phyloP scores from a whole-genome alignment of 2,329 filamentous ascomycete genomes.

The Pezicula radicicola region DNA sequence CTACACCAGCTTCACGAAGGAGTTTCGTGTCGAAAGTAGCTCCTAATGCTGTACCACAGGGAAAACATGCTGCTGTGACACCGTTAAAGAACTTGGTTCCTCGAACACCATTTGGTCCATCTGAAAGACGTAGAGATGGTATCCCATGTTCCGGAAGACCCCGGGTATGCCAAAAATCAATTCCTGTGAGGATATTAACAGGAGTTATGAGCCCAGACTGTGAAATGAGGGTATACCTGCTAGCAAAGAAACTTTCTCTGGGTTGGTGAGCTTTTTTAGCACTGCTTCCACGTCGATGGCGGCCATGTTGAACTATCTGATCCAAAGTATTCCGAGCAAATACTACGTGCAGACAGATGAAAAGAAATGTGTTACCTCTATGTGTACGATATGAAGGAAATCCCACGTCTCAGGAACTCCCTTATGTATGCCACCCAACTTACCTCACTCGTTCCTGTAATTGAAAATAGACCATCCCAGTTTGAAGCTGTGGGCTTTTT shows the following conservation, averaged over 20 bases:
- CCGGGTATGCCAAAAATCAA: constrained; percentile 31
- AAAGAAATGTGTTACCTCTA: no score
- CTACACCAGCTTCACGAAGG: constrained; percentile 58
- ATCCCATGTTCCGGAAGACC: constrained; percentile 26
- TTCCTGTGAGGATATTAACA: constrained; percentile 11
- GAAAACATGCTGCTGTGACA: constrained; percentile 43
- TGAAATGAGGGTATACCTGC: constrained; percentile 32
- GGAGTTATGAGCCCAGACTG: not conserved
- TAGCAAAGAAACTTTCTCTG: constrained; percentile 49
- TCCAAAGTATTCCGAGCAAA: no score
- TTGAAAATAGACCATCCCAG: no score
- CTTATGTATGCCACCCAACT: no score
- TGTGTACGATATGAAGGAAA: no score
- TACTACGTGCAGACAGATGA: not conserved
- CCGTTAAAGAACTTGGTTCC: constrained; percentile 29
- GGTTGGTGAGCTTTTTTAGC: constrained; percentile 45
- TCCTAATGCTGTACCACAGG: constrained; percentile 44
- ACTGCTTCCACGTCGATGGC: constrained; percentile 44
- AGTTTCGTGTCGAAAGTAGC: constrained; percentile 66
- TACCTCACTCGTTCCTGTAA: no score
- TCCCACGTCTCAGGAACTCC: no score
- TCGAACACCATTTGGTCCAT: constrained; percentile 32
- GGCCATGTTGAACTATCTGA: not conserved
- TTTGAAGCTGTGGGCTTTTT: no score
- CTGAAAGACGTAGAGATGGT: constrained; percentile 30